Conservation (phyloP, 345 rosid genomes). For the Leavenworthia alabamica region DNA sequence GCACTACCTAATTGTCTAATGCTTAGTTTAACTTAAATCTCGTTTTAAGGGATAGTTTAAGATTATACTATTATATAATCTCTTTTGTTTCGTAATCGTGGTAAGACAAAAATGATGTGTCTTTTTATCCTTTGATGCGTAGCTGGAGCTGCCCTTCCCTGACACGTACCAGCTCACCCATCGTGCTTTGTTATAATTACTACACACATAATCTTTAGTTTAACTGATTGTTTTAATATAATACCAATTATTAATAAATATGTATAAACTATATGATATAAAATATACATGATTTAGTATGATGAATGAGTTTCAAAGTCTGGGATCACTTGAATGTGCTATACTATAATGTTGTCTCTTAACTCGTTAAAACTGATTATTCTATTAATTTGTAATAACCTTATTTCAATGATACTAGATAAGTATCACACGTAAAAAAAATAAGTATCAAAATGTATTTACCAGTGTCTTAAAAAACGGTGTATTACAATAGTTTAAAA, state of each 20-base stretch:
- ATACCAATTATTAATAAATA: no score
- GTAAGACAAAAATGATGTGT: conserved; percentile 16
- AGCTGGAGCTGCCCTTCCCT: conserved; percentile 22
- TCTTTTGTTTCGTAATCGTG: conserved; percentile 12
- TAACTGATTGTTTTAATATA: background rate
- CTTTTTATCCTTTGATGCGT: conserved; percentile 23
- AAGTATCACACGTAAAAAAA: no score
- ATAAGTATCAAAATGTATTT: no score
- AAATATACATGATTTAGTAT: background rate
- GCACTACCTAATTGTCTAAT: conserved; percentile 23
- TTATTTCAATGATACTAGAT: background rate
- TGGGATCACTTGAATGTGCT: background rate
- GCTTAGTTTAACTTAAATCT: conserved; percentile 1
- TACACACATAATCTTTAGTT: conserved; percentile 13
- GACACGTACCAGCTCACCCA: conserved; percentile 34
- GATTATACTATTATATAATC: background rate
- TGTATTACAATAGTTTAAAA: no score
- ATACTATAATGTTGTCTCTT: conserved; percentile 8
- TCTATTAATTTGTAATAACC: background rate
- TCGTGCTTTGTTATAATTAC: conserved; percentile 23
- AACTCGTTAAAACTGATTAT: conserved; percentile 15
- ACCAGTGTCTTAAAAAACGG: no score
- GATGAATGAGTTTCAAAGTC: background rate
- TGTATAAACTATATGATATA: no score
- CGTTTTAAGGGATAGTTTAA: background rate